Evolutionary conservation across 2,329 filamentous ascomycete species (phyloP).

Genomic region (Fusarium heterosporum): DNA sequence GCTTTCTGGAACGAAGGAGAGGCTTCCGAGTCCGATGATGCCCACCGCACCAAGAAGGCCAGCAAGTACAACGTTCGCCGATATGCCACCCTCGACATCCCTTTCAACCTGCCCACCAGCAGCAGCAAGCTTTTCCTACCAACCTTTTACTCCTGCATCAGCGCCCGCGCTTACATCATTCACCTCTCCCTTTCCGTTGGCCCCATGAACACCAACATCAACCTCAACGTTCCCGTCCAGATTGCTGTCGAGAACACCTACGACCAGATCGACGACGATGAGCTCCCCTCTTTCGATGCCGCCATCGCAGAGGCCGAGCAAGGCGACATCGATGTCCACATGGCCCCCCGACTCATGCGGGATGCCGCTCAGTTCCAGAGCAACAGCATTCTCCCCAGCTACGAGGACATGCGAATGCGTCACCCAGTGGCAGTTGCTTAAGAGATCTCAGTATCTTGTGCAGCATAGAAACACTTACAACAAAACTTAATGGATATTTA

Average conservation of each 20-base stretch:
- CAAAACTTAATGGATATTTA: constrained; percentile 37
- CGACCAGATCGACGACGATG: constrained; percentile 48
- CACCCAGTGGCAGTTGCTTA: constrained; percentile 44
- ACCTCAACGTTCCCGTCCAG: constrained; percentile 63
- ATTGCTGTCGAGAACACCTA: constrained; percentile 58
- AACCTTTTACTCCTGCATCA: constrained; percentile 69
- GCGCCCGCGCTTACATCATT: constrained; percentile 66
- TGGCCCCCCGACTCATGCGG: constrained; percentile 56
- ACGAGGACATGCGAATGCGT: constrained; percentile 51
- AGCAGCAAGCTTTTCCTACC: constrained; percentile 66
- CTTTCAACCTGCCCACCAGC: constrained; percentile 59
- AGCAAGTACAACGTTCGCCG: constrained; percentile 54
- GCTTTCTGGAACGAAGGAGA: constrained; percentile 52
- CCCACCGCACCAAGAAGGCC: constrained; percentile 43
- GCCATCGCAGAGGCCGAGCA: constrained; percentile 57
- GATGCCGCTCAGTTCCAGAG: constrained; percentile 49
- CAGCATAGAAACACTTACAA: not conserved
- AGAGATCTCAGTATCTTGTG: constrained; percentile 5
- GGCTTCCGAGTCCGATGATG: constrained; percentile 50
- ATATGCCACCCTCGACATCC: constrained; percentile 59
- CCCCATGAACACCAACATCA: constrained; percentile 57
- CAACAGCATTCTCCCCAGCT: constrained; percentile 55
- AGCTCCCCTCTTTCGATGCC: constrained; percentile 63
- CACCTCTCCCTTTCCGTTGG: constrained; percentile 59
- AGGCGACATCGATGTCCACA: constrained; percentile 57